Base-by-base conservation (phyloP, 805 yeast species). In the Geotrichum ghanense region DNA sequence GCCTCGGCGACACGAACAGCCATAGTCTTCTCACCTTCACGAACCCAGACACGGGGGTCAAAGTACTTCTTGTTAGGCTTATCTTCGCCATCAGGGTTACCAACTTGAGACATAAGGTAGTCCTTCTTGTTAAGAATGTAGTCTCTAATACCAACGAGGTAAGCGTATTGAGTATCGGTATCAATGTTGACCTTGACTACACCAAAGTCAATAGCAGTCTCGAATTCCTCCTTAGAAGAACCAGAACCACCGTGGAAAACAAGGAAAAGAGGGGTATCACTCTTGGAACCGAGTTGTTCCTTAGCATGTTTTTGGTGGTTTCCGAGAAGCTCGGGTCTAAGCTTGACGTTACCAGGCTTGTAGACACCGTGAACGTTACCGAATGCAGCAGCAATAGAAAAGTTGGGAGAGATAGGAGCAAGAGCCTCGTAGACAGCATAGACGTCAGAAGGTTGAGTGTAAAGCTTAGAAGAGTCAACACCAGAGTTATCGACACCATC, bases 211-310 rank as follows among this genome's bases (percentile, higher is more conserved):
- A 92, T 92, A 67, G 88, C 98, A 58, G 79, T 79, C 74, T 84
- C 83, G 71, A 84, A 92, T 74, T 92, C 98, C 56, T 72, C 69
- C 72, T 83, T 94, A 56, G 92, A 64, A 48, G 98, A 92, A 72
- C 98, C 98, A 54, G 98, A 92, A 72, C 98, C 98, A 75, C 98
- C 98, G 80, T 92, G 98, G 97, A 92, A 92, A 59, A 92, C 98
- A 60, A 92, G 79, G 84, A 80, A 92, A 66, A 92, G 75, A 68
- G 98, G 97, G 67, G 73, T 71, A 51, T 63, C 65, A 53, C 71
- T 63, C 49, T 67, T 57, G 54, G 81, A 62, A 54, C 75, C 75
- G 52, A 73, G 57, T 68, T 83, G 70, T 68, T 80, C 70, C 69
- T 77, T 74, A 60, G 97, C 94, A 74, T 81, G 88, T 52, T 71